phyloP scores from a whole-genome alignment of 2,329 filamentous ascomycete species.

The Cryphonectria parasitica region DNA sequence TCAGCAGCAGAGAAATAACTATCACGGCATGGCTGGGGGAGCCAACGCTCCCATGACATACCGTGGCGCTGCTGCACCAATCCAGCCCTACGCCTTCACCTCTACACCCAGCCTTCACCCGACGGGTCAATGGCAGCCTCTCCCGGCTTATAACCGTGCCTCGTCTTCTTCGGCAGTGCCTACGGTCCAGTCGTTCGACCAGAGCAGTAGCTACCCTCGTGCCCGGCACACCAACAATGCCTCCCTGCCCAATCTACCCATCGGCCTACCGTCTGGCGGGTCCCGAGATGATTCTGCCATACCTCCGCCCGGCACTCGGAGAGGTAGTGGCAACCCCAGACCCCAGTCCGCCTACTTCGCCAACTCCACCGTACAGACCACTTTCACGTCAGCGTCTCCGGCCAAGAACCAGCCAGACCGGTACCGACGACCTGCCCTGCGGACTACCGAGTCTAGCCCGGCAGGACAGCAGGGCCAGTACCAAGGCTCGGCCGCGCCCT shows the following conservation, averaged over 20 bases:
- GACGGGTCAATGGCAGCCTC: constrained; percentile 55
- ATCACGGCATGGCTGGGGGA: constrained; percentile 55
- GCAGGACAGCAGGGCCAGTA: constrained; percentile 36
- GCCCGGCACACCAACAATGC: constrained; percentile 42
- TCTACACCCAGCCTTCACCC: constrained; percentile 68
- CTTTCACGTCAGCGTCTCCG: constrained; percentile 60
- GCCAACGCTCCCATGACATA: constrained; percentile 51
- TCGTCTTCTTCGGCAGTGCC: constrained; percentile 50
- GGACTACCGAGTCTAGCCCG: constrained; percentile 55
- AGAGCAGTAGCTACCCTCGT: constrained; percentile 35
- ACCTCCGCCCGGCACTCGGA: constrained; percentile 46
- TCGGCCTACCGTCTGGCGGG: constrained; percentile 44
- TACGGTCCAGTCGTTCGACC: constrained; percentile 45
- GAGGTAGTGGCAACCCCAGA: constrained; percentile 43
- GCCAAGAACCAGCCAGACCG: constrained; percentile 77
- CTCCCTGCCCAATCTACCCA: constrained; percentile 47
- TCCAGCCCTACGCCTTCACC: constrained; percentile 79
- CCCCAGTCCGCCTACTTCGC: constrained; percentile 50
- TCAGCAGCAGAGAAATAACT: constrained; percentile 53
- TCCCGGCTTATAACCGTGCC: constrained; percentile 49
- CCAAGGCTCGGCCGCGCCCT: constrained; percentile 48
- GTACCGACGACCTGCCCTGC: constrained; percentile 71
- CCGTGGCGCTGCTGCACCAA: constrained; percentile 60
- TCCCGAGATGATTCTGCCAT: constrained; percentile 59
- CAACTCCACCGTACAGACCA: constrained; percentile 49